Evolutionary conservation across 148 eudicot species (phyloP), one percentile per base, ranked within the genome.

Genomic region (Rheum nobile): DNA sequence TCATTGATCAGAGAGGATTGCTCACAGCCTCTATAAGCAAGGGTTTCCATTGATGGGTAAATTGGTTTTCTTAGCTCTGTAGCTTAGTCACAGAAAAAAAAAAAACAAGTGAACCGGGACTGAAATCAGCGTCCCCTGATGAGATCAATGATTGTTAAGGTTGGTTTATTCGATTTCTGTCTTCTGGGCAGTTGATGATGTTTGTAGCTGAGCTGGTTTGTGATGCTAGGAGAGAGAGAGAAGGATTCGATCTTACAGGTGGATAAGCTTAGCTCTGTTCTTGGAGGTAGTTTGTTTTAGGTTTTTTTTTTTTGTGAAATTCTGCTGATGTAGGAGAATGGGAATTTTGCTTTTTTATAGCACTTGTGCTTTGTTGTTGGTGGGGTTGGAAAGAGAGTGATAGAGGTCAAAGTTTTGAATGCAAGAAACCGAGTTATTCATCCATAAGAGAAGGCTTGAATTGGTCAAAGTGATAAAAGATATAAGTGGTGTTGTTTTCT

Each of bases 1-100:
- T 93, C 98, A 61, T 77, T 75, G 57, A 84, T 71, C 76, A 88
- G 78, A 4, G 80, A 72, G 0, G 65, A 72, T 50, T 81, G 78
- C 73, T 83, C 86, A 46, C 63, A 71, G 35, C 34, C 54, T 35
- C 72, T 38, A 21, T 57, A 43, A 32, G 63, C 59, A 41, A 71
- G 50, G 29, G 74, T 21, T 46, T 85, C 87, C 93, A 87, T 86
- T 72, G 19, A 22, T 41, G 39, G 3, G 4, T 16, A 16, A 6
- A 12, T 2, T n/a, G 21, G 21, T 48, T 48, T 48, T 48, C 21
- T 48, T 16, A 46, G 2, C n/a, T 6, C n/a, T 46, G n/a, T 46
- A 0, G 52, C 52, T 17, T 46, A 13, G 52, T 17, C 52, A 41
- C 43, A 41, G 52, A 17, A 46, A 46, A 17, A 46, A 13, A 4